These are phyloP conservation scores for Thinopyrum elongatum DNA, from an alignment of 176 grass and related monocot genomes.

Conservation along the genomic window DNA sequence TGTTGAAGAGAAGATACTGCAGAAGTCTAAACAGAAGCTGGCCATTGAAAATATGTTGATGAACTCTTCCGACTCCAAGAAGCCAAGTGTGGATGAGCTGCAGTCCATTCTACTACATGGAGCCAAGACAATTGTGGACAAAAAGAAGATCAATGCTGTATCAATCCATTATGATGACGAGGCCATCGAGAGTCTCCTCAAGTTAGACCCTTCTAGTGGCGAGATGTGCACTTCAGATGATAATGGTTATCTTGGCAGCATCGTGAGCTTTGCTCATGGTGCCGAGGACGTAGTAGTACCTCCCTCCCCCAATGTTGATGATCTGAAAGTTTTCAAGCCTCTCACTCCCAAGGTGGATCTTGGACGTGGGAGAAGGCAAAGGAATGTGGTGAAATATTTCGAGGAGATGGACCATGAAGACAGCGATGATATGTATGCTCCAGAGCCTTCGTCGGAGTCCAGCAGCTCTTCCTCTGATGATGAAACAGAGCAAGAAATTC, in stretches of 20 bases:
- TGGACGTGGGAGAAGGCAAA: conserved; percentile 62
- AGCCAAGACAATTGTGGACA: conserved; percentile 57
- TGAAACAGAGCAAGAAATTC: conserved; percentile 9
- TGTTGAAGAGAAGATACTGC: conserved; percentile 74
- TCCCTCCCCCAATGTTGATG: conserved; percentile 49
- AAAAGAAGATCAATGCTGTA: conserved; percentile 46
- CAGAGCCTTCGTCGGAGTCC: conserved; percentile 21
- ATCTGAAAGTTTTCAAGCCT: conserved; percentile 40
- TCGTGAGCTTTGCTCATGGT: conserved; percentile 59
- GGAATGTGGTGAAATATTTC: conserved; percentile 40
- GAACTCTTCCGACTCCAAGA: conserved; percentile 56
- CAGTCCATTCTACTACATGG: conserved; percentile 61
- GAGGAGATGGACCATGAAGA: conserved; percentile 44
- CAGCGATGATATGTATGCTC: conserved; percentile 50
- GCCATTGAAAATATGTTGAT: conserved; percentile 70
- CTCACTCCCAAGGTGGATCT: conserved; percentile 40
- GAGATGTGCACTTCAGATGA: conserved; percentile 61
- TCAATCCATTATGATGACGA: conserved; percentile 57
- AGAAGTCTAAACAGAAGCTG: conserved; percentile 66
- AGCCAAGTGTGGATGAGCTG: conserved; percentile 50
- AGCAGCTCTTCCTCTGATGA: conserved; percentile 29
- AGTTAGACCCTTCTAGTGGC: conserved; percentile 45
- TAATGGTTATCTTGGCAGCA: conserved; percentile 71
- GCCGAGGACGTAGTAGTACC: conserved; percentile 12
- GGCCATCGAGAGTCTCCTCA: conserved; percentile 61